These are phyloP conservation scores for Spraguea lophii DNA, from an alignment of 371 early-diverging fungal species.

Conservation along the genomic window DNA sequence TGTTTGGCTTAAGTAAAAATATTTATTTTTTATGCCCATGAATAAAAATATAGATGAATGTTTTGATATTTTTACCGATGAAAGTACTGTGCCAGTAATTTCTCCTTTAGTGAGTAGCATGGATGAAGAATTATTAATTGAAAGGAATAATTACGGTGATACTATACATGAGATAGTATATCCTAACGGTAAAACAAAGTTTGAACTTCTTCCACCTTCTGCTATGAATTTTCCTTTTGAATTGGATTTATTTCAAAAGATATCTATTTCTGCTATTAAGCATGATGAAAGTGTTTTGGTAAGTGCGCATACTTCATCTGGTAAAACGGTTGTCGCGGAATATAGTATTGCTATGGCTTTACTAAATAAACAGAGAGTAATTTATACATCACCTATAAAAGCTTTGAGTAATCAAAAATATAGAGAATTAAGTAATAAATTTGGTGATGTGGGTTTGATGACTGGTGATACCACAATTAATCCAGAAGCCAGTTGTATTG, in stretches of 20 bases:
- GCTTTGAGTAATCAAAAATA: slow-evolving; percentile 98
- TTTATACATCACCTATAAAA: slow-evolving; percentile 97
- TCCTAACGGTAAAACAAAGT: slow-evolving; percentile 4
- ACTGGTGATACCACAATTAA: slow-evolving; percentile 98
- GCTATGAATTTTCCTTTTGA: slow-evolving; percentile 72
- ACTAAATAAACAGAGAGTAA: slow-evolving; percentile 76
- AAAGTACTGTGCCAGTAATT: no score
- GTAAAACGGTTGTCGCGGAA: slow-evolving; percentile 98
- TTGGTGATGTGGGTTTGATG: slow-evolving; percentile 96
- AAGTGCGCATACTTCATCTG: slow-evolving; percentile 91
- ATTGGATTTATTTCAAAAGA: slow-evolving; percentile 89
- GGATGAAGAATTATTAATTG: no score
- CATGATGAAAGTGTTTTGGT: slow-evolving; percentile 85
- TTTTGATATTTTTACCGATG: no score
- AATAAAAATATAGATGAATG: no score
- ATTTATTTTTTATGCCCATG: no score
- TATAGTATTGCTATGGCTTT: slow-evolving; percentile 88
- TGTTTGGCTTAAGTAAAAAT: no score
- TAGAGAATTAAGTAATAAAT: slow-evolving; percentile 80
- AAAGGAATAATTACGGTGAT: not conserved
- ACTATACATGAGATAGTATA: not conserved
- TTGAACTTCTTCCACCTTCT: slow-evolving; percentile 49
- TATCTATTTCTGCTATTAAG: slow-evolving; percentile 68
- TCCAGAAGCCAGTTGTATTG: slow-evolving; percentile 77
- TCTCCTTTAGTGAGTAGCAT: no score